Base-by-base conservation (phyloP, 1,284 basidiomycete genomes). In the Salmacisia buchloeana region DNA sequence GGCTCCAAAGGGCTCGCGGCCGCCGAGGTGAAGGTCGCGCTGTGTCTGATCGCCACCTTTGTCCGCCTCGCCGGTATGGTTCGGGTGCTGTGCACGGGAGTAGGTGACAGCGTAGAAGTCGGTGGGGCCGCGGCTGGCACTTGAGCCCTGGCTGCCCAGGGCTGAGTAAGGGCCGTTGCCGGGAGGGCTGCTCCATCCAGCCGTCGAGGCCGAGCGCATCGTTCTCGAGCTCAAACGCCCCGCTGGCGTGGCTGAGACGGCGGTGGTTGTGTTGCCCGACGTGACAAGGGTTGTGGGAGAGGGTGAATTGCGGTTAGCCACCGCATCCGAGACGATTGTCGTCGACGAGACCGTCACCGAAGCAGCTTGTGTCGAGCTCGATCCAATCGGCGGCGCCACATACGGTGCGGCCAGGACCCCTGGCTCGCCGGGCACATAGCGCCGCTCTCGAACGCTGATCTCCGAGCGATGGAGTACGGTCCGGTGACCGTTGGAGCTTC, bases 401-500 rank as follows among this genome's bases (percentile, higher is more conserved):
- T 38, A 41, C 13, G 61, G 29, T 29, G 64, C 63, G 10, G 69
- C 65, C 13, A 68, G 58, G 29, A 91, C 86, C 31, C 89, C 89
- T 3, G 85, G 85, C 77, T 92, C 90, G 63, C 85, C 84, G 29
- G 82, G 82, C 60, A 89, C 82, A 74, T 90, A 89, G 67, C 85
- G 83, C 35, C 91, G 85, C 76, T 90, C 88, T 34, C 84, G 84
- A 10, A 86, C 85, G n/a, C 79, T 71, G 59, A 92, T 87, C 80
- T 90, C 89, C 71, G 82, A 85, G 59, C 89, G 88, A 81, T 92
- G 90, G 79, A 92, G 91, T 33, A 93, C 90, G 75, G 90, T 92
- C 27, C 90, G 87, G 77, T 93, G 90, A 4, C 90, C 89, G 78
- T 92, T 92, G 3, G 81, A 81, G 46, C 80, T 73, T 84, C 85